A percentile compares a stretch with the other conserved stretches of the same genome.
These are phyloP conservation scores for Chenopodium album DNA, from an alignment of 148 eudicot genomes.

Conservation along the genomic window DNA sequence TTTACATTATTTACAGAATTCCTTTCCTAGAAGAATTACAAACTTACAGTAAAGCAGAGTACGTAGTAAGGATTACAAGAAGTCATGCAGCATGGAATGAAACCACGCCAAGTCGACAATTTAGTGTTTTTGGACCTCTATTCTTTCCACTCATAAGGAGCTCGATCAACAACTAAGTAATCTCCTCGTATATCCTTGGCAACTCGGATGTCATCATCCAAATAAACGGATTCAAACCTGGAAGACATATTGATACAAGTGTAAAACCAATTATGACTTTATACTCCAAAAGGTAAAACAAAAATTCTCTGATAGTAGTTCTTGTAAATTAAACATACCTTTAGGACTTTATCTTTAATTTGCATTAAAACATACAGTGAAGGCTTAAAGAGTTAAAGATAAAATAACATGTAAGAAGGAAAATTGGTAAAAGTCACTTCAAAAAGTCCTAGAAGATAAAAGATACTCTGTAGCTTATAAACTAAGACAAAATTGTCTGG, in stretches of 20 bases:
- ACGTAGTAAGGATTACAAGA: background rate
- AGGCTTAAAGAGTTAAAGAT: background rate
- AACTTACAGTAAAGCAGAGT: background rate
- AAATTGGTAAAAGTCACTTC: background rate
- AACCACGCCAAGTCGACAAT: background rate
- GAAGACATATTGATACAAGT: conserved; percentile 8
- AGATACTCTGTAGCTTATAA: background rate
- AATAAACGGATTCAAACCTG: conserved; percentile 87
- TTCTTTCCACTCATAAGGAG: conserved; percentile 94
- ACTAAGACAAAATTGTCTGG: background rate
- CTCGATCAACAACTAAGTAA: conserved; percentile 87
- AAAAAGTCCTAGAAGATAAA: background rate
- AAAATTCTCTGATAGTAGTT: background rate
- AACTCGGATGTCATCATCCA: conserved; percentile 91
- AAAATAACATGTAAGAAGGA: background rate
- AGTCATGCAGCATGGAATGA: background rate
- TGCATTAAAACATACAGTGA: background rate
- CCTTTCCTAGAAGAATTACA: conserved; percentile 5
- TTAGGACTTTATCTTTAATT: background rate
- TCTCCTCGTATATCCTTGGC: conserved; percentile 94
- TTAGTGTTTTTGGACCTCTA: conserved; percentile 31
- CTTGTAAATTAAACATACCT: background rate
- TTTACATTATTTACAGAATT: background rate
- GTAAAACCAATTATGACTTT: background rate
- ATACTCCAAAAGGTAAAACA: background rate